Base-by-base conservation (phyloP, 768 basidiomycete species). In the Russula dissimulans region DNA sequence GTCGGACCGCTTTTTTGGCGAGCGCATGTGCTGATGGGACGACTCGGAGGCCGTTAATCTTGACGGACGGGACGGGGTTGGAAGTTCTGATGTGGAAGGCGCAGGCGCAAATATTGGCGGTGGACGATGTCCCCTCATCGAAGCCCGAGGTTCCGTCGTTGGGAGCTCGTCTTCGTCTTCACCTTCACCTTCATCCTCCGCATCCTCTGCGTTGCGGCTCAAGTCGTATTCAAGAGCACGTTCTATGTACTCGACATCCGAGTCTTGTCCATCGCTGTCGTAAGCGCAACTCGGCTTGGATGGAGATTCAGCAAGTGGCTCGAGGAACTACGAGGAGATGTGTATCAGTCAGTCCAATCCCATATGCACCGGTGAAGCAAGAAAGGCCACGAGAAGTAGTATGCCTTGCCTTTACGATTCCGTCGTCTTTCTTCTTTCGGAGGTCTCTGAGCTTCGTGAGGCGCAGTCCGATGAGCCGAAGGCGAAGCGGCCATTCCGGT, bases 381-480 rank as follows among this genome's bases (percentile, higher is more conserved):
- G 22, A 26, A 26, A 26, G 22, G 22, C 22, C 22, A 26, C 22
- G 22, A 26, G 22, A 26, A 26, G 22, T 26, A 26, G 22, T 26
- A 44, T 29, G 32, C 5, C 15, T 69, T 78, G 54, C 93, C 57
- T 84, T 79, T 70, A 88, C 87, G 62, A 97, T 91, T 0, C 90
- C 67, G 22, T 75, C 71, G 1, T 71, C 73, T 14, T 72, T 70
- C 6, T 77, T 77, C 59, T 26, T 26, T 2, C 80, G 79, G 34
- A 95, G 72, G 72, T 99, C 95, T 68, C 89, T 90, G 65, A 99
- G 74, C 63, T 91, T 95, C 4, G 91, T 94, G 10, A 95, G 79
- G 47, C 95, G 78, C 31, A 99, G 74, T 5, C 95, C 95, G 64
- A 99, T 87, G 22, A 99, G 76, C 36, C 95, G 81, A 26, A 98